phyloP scores from a whole-genome alignment of 345 rosid species.

The Triadica sebifera region DNA sequence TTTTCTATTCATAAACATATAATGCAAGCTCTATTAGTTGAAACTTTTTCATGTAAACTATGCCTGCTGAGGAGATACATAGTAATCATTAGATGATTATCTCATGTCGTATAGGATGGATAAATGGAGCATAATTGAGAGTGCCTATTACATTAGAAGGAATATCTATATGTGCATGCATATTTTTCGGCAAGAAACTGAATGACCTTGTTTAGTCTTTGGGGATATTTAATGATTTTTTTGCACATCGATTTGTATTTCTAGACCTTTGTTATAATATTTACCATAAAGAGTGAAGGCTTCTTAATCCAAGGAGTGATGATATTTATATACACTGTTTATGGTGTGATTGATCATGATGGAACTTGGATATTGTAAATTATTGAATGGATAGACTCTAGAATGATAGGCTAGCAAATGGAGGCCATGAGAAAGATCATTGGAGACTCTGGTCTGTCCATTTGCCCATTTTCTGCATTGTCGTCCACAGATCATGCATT shows the following conservation, averaged over 20 bases:
- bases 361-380: not conserved
- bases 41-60: too few relatives aligned
- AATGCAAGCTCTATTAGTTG: not conserved
- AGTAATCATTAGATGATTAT: not conserved
- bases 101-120: not conserved
- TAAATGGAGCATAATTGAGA: not conserved
- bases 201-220: not conserved
- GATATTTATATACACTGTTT: not conserved
- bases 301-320: not conserved
- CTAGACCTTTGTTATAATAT: not conserved
- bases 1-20: not conserved
- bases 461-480: not conserved
- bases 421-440: not conserved
- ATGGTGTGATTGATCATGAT: not conserved
- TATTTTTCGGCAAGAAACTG: not conserved
- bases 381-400: not conserved
- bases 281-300: not conserved
- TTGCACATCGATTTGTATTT: not conserved
- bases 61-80: too few relatives aligned
- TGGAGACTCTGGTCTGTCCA: not conserved
- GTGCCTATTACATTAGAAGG: not conserved
- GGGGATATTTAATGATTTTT: not conserved
- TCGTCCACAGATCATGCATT: not conserved
- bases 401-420: not conserved
- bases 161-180: not conserved